A percentile compares a stretch with the other conserved stretches of the same genome.
phyloP scores from a whole-genome alignment of 106 monocot species.

The Dioscorea zingiberensis region DNA sequence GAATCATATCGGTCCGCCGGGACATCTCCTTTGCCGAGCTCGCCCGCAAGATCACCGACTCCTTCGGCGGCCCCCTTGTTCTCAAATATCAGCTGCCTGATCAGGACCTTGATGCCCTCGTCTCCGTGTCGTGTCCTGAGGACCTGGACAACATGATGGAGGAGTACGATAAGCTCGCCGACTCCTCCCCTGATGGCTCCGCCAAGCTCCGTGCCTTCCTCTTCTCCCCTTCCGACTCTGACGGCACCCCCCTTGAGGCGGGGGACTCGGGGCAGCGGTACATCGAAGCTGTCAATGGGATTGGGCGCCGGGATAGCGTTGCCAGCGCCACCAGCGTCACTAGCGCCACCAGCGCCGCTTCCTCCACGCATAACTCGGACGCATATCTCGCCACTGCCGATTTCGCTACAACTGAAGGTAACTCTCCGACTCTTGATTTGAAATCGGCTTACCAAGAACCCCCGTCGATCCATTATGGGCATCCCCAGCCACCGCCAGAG shows the following conservation, averaged over 20 bases:
- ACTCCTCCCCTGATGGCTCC: slow-evolving; percentile 12
- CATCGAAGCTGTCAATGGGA: slow-evolving; percentile 17
- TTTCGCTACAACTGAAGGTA: not conserved
- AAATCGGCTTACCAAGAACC: slow-evolving; percentile 4
- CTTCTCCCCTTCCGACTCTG: slow-evolving; percentile 16
- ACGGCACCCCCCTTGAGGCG: not conserved
- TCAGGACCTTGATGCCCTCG: slow-evolving; percentile 81
- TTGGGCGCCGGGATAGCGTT: not conserved
- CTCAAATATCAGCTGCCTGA: slow-evolving; percentile 85
- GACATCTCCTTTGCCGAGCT: slow-evolving; percentile 44
- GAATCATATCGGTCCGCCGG: slow-evolving; percentile 55
- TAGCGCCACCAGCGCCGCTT: not conserved
- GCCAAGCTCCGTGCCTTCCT: slow-evolving; percentile 33
- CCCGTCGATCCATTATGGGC: slow-evolving; percentile 10
- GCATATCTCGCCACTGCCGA: not conserved
- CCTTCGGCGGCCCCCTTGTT: slow-evolving; percentile 28
- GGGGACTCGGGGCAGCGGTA: slow-evolving; percentile 11
- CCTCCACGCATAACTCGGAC: not conserved
- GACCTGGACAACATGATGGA: slow-evolving; percentile 98
- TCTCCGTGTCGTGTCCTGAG: slow-evolving; percentile 70
- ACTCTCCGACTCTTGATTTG: not conserved
- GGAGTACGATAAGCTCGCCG: slow-evolving; percentile 63
- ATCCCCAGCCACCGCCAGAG: slow-evolving; percentile 4
- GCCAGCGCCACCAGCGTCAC: not conserved
- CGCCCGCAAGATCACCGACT: slow-evolving; percentile 43